These are phyloP conservation scores for Echria macrotheca DNA, from an alignment of 495 filamentous ascomycete genomes.

Conservation along the genomic window DNA sequence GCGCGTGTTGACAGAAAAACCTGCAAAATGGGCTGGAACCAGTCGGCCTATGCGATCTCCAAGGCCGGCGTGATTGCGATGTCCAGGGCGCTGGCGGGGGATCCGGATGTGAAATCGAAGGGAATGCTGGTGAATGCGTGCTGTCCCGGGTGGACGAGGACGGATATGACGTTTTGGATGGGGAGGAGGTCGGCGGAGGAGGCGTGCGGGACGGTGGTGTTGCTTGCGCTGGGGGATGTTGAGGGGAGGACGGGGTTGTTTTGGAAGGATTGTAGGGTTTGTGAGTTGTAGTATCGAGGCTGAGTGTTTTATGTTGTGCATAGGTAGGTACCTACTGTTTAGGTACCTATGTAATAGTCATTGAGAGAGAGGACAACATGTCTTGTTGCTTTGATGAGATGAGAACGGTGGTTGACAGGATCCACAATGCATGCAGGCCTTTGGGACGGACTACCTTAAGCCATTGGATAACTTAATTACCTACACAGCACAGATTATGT, in stretches of 20 bases:
- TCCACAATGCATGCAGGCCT: no score
- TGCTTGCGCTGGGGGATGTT: slow-evolving; percentile 45
- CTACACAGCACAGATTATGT: not conserved
- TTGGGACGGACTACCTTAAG: no score
- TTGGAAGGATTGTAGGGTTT: slow-evolving; percentile 44
- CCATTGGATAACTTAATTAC: not conserved
- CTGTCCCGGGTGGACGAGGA: slow-evolving; percentile 48
- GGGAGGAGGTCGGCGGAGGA: slow-evolving; percentile 42
- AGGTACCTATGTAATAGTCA: no score
- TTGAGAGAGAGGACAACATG: no score
- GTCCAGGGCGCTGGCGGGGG: not conserved
- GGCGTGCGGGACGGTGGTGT: slow-evolving; percentile 46
- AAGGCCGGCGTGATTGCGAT: slow-evolving; percentile 6
- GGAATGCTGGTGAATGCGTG: slow-evolving; percentile 51
- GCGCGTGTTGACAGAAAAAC: not conserved
- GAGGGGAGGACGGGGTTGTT: slow-evolving; percentile 37
- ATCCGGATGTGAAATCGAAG: slow-evolving; percentile 28
- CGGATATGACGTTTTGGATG: slow-evolving; percentile 47
- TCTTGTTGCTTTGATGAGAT: no score
- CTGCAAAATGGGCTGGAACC: slow-evolving; percentile 25
- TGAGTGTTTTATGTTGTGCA: no score
- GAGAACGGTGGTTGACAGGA: no score
- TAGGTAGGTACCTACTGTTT: no score
- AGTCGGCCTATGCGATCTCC: slow-evolving; percentile 32
- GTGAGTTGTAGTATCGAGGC: no score